Conservation (phyloP, 495 filamentous ascomycete species). For the Xylaria bambusicola region DNA sequence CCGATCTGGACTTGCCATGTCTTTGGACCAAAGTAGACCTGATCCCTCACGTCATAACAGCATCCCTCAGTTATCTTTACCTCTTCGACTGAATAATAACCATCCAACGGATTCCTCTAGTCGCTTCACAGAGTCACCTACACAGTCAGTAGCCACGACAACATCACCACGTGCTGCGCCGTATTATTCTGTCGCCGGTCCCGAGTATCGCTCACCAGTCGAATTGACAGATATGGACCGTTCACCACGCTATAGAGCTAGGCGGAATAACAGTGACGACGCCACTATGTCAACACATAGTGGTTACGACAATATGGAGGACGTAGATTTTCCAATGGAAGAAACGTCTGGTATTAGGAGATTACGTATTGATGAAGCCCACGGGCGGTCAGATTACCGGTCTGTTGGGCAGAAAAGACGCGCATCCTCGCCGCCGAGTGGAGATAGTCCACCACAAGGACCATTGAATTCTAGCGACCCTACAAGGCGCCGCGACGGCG, state of each 20-base stretch:
- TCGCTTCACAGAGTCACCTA: slow-evolving; percentile 48
- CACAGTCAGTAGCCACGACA: slow-evolving; percentile 31
- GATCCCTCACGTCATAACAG: slow-evolving; percentile 50
- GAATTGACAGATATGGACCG: slow-evolving; percentile 50
- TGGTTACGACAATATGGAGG: slow-evolving; percentile 57
- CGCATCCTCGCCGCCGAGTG: slow-evolving; percentile 77
- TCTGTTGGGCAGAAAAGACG: slow-evolving; percentile 68
- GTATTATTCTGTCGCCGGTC: slow-evolving; percentile 47
- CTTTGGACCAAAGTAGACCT: slow-evolving; percentile 48
- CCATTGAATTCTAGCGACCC: slow-evolving; percentile 63
- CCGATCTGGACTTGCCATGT: slow-evolving; percentile 54
- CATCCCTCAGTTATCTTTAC: slow-evolving; percentile 53
- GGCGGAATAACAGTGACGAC: slow-evolving; percentile 56
- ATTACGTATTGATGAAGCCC: slow-evolving; percentile 59
- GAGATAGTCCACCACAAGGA: slow-evolving; percentile 63
- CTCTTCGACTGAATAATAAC: slow-evolving; percentile 40
- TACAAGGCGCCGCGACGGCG: slow-evolving; percentile 64
- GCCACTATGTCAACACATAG: slow-evolving; percentile 41
- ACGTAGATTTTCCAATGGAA: slow-evolving; percentile 68
- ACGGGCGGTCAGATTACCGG: slow-evolving; percentile 39
- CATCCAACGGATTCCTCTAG: slow-evolving; percentile 44
- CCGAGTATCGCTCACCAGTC: slow-evolving; percentile 53
- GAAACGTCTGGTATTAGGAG: slow-evolving; percentile 60
- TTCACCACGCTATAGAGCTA: slow-evolving; percentile 61
- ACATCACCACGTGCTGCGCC: slow-evolving; percentile 52